A percentile compares a stretch with the other conserved stretches of the same genome.
Conservation (phyloP, 2,329 filamentous ascomycete genomes). For the Aspergillus aculeatinus region DNA sequence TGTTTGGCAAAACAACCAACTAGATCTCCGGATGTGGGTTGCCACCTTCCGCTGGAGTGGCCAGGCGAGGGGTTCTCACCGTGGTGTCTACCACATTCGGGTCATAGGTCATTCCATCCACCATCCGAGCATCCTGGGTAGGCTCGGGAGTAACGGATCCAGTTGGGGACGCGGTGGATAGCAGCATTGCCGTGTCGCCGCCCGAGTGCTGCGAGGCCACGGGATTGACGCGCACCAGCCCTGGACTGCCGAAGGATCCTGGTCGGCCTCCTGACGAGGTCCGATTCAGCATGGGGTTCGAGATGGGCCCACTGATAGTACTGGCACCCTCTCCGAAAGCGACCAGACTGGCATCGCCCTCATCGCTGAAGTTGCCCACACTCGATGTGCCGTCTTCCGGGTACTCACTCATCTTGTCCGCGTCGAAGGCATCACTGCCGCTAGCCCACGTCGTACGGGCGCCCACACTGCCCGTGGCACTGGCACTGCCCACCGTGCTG, state of each 20-base stretch:
- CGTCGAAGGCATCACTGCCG: slow-evolving; percentile 59
- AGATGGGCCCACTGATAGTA: slow-evolving; percentile 75
- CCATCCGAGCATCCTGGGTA: slow-evolving; percentile 59
- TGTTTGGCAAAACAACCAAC: background rate
- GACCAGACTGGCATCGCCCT: slow-evolving; percentile 78
- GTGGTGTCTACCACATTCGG: slow-evolving; percentile 65
- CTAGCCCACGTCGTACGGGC: slow-evolving; percentile 69
- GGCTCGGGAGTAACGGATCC: slow-evolving; percentile 44
- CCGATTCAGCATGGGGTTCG: slow-evolving; percentile 53
- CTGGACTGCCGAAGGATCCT: slow-evolving; percentile 44
- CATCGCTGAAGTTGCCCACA: slow-evolving; percentile 79
- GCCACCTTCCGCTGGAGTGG: slow-evolving; percentile 31
- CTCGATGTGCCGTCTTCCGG: slow-evolving; percentile 64
- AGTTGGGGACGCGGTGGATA: slow-evolving; percentile 32
- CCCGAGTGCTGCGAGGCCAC: slow-evolving; percentile 30
- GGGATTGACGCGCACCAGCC: slow-evolving; percentile 34
- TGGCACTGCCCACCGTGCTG: slow-evolving; percentile 88
- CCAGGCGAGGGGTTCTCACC: slow-evolving; percentile 56
- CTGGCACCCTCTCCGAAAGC: slow-evolving; percentile 91
- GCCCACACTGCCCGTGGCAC: slow-evolving; percentile 72
- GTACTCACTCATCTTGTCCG: slow-evolving; percentile 61
- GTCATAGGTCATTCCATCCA: slow-evolving; percentile 66
- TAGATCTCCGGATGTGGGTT: slow-evolving; percentile 1
- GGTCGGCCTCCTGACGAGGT: slow-evolving; percentile 35
- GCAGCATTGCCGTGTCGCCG: slow-evolving; percentile 43